Evolutionary conservation across 306 rosid genomes (phyloP).

Genomic region (Dryas drummondii): DNA sequence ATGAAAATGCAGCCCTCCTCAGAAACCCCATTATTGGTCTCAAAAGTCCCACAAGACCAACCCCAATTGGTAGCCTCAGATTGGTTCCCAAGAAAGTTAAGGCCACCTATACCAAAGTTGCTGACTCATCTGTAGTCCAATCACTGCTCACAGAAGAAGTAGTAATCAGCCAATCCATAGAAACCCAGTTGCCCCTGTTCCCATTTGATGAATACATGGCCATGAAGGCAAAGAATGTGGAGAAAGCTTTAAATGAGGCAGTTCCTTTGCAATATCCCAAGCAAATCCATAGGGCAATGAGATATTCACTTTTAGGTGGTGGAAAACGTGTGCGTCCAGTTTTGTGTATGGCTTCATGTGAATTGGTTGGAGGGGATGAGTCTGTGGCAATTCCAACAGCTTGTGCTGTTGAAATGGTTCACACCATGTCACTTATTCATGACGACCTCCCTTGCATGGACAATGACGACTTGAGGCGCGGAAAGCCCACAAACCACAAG

Average conservation of each 20-base stretch:
- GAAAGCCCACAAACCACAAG: conserved; percentile 33
- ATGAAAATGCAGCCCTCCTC: background rate
- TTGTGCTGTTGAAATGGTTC: conserved; percentile 41
- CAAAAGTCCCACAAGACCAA: background rate
- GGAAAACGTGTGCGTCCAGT: conserved; percentile 36
- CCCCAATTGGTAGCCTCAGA: background rate
- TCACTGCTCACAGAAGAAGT: background rate
- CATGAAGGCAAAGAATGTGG: conserved; percentile 22
- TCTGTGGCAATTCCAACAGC: conserved; percentile 27
- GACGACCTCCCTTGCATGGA: conserved; percentile 51
- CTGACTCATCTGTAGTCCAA: conserved; percentile 10
- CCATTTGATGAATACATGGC: conserved; percentile 31
- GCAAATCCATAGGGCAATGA: conserved; percentile 35
- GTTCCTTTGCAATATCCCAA: conserved; percentile 33
- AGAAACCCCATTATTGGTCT: background rate
- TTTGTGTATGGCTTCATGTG: conserved; percentile 37
- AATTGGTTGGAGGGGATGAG: conserved; percentile 42
- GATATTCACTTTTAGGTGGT: conserved; percentile 26
- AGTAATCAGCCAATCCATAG: background rate
- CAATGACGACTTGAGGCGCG: conserved; percentile 29
- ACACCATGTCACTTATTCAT: conserved; percentile 32
- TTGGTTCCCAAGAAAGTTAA: background rate
- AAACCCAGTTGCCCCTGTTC: conserved; percentile 1
- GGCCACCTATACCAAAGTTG: background rate
- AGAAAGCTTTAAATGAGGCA: conserved; percentile 33